Evolutionary conservation across 495 filamentous ascomycete species (phyloP).

Genomic region (Aspergillus sclerotiicarbonarius): DNA sequence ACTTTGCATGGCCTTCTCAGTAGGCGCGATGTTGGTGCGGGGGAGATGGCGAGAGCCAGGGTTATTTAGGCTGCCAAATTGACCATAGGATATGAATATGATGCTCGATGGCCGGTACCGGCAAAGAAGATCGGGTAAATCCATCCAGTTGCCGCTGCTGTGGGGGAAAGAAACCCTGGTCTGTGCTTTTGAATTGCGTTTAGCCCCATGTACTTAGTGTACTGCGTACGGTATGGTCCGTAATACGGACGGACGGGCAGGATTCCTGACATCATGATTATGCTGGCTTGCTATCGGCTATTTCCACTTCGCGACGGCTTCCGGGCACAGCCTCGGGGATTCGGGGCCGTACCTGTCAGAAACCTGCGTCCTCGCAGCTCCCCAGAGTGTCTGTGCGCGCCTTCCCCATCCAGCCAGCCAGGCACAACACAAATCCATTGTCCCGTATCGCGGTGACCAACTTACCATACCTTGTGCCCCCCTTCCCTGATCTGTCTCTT

Average conservation of each 20-base stretch:
- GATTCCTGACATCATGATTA: too few species aligned
- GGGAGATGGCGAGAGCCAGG: not conserved
- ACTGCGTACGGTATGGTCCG: too few species aligned
- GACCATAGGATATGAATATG: too few species aligned
- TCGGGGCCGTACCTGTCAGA: not conserved
- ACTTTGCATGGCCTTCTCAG: conserved; percentile 19
- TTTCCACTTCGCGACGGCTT: not conserved
- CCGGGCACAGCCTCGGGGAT: not conserved
- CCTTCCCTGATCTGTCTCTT: not conserved
- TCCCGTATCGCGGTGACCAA: too few species aligned
- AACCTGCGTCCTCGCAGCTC: not conserved
- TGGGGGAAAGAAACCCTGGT: not conserved
- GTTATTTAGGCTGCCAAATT: not conserved
- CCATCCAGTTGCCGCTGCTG: not conserved
- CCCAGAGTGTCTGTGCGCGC: not conserved
- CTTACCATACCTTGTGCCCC: not conserved
- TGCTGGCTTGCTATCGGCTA: not conserved
- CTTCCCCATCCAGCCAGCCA: not conserved
- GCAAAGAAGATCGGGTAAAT: not conserved
- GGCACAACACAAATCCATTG: too few species aligned
- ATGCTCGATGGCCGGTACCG: too few species aligned
- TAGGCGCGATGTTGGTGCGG: not conserved
- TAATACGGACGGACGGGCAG: too few species aligned
- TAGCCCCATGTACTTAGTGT: too few species aligned
- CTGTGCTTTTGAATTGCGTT: not conserved